Base-by-base conservation (phyloP, 176 grass and related monocot genomes). In the Pharus latifolius region DNA sequence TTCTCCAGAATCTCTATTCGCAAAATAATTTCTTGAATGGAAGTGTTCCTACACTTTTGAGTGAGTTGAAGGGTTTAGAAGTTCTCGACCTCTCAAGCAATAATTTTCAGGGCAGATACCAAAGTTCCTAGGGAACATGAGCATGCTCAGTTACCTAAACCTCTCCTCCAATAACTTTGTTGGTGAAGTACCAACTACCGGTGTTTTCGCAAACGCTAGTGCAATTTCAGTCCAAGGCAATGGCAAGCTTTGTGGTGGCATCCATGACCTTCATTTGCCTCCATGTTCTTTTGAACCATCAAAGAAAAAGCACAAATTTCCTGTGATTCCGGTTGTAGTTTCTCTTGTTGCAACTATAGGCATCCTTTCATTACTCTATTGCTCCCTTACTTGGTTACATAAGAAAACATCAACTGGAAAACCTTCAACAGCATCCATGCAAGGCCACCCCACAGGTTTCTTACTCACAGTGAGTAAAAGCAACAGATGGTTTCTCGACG, bases 161-260 rank as follows among this genome's bases (percentile, higher is more conserved):
- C 41, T 80, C 4, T 74, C 62, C 2, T 75, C 64, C 73, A 83
- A 83, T 29, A 56, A 70, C 38, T 40, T 85, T 17, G 32, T 30
- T 17, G 76, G 83, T 9, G 51, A 85, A 76, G 83, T 85, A 25
- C 76, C 76, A 11, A 62, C 7, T 34, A 10, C 0, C 10, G 83
- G 83, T 18, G 16, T 85, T 62, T 85, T 85, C 15, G 30, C 3
- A 14, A 80, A 85, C 61, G 13, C 40, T 23, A 80, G 30, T 47
- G 69, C 60, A 53, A 12, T 80, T 54, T 72, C 60, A 26, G 0
- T 85, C 4, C 75, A 74, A 17, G 83, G 83, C 19, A 75, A 85
- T 46, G 33, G 22, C n/a, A 58, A 62, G 22, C 76, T 85, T 30
- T 85, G 75, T 85, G 82, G 82, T 4, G 75, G 66, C 37, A 57